Base-by-base conservation (phyloP, 1,139 yeast species). In the Debaryomyces udenii region DNA sequence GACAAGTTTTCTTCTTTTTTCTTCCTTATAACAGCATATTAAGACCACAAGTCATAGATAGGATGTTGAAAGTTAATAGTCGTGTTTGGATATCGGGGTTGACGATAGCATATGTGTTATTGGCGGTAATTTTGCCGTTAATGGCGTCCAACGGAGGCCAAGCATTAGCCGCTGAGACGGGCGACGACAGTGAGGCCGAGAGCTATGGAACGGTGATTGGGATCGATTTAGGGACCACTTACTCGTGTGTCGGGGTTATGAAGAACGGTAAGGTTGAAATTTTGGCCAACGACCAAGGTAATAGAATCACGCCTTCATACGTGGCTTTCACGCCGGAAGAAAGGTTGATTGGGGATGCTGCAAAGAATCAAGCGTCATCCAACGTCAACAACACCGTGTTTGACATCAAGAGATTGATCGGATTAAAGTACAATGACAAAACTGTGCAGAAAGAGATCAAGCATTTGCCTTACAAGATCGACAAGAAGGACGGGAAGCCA, bases 211-310 rank as follows among this genome's bases (percentile, higher is more conserved):
- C 91, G 5, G 93, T 85, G 32, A 85, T 86, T 57, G 94, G 94
- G 64, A 86, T 86, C 51, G 94, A 86, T 75, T 79, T 90, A 66
- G 96, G 96, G 60, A 88, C 96, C 36, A 70, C 75, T 24, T 88
- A 88, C 70, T 88, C 96, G 6, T 89, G 96, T 80, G 96, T 89
- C 38, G 96, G 95, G 61, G 96, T 87, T 36, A 87, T 89, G 95
- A 85, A 86, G 66, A 79, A 83, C 48, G 96, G 96, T 51, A 83
- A 88, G 60, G 96, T 90, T 44, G 96, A 88, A 69, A 89, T 89
- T 55, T 73, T 89, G 58, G 96, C 96, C 55, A 89, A 89, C 64
- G 96, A 89, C 66, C 96, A 89, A 74, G 96, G 96, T 73, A 87
- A 87, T 73, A 84, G 96, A 75, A 89, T 88, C 57, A 89, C 96